Evolutionary conservation across 805 yeast genomes (phyloP).

Genomic region (Nakazawaea populi): DNA sequence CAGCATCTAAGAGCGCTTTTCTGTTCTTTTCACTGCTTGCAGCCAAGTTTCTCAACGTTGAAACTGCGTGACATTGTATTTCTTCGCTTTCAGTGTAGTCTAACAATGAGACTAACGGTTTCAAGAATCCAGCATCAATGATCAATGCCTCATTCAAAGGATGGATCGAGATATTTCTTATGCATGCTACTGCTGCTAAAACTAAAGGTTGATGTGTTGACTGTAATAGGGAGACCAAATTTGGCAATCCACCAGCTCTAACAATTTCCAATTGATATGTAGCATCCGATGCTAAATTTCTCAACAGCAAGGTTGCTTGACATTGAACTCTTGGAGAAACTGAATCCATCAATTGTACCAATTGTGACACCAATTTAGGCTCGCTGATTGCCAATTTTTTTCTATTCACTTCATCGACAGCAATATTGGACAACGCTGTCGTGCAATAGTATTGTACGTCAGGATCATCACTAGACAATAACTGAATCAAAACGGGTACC

Average conservation of each 20-base stretch:
- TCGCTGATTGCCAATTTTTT: conserved; percentile 85
- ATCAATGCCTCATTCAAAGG: conserved; percentile 94
- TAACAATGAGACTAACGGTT: conserved; percentile 81
- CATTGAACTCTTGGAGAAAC: conserved; percentile 94
- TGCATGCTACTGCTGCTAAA: conserved; percentile 96
- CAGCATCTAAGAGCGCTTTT: conserved; percentile 86
- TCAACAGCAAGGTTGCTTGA: conserved; percentile 93
- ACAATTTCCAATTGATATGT: conserved; percentile 95
- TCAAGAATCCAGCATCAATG: conserved; percentile 93
- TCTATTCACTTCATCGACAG: conserved; percentile 91
- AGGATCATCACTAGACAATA: conserved; percentile 81
- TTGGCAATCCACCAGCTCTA: conserved; percentile 91
- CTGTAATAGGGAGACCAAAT: conserved; percentile 82
- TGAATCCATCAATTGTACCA: conserved; percentile 89
- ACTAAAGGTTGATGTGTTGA: conserved; percentile 88
- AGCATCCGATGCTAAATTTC: conserved; percentile 94
- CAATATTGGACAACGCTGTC: conserved; percentile 93
- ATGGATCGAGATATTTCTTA: conserved; percentile 93
- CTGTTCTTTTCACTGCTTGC: conserved; percentile 93
- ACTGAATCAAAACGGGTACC: conserved; percentile 88
- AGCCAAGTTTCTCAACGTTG: conserved; percentile 91
- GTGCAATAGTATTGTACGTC: conserved; percentile 99
- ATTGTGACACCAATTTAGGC: conserved; percentile 82
- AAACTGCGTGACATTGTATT: conserved; percentile 96
- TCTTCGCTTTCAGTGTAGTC: conserved; percentile 88